Conservation (phyloP, 768 basidiomycete genomes). For the Russula foetens region DNA sequence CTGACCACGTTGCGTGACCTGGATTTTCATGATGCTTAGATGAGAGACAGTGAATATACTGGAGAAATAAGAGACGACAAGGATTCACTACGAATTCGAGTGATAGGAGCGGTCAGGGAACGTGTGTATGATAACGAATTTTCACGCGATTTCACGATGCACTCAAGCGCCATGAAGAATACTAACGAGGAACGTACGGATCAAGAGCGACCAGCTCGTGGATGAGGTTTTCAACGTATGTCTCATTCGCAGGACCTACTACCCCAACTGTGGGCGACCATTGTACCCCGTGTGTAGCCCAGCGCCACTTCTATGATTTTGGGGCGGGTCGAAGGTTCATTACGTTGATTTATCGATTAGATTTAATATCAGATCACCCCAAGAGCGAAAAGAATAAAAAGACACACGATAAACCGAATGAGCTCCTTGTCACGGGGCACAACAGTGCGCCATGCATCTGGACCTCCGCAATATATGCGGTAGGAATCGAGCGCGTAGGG, state of each 20-base stretch:
- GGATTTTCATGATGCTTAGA: conserved; percentile 7
- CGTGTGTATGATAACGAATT: background rate
- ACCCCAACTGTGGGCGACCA: conserved; percentile 44
- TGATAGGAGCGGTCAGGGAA: background rate
- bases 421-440: conserved; percentile 64
- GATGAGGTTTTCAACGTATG: conserved; percentile 16
- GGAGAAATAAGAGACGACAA: background rate
- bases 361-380: background rate
- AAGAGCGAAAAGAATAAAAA: background rate
- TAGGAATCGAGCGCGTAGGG: conserved; percentile 71
- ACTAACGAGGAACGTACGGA: conserved; percentile 1
- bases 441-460: conserved; percentile 54
- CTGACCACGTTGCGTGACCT: background rate
- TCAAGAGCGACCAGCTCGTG: conserved; percentile 11
- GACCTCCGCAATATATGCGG: conserved; percentile 50
- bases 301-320: conserved; percentile 54
- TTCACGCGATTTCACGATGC: background rate
- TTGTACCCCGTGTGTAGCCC: conserved; percentile 48
- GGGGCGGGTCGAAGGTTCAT: background rate
- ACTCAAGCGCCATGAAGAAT: background rate
- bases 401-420: conserved; percentile 52
- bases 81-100: background rate
- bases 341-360: background rate
- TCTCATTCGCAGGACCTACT: conserved; percentile 22
- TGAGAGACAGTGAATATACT: background rate